Conservation (phyloP, 345 rosid genomes). For the sweet orange (Citrus sinensis) region DNA sequence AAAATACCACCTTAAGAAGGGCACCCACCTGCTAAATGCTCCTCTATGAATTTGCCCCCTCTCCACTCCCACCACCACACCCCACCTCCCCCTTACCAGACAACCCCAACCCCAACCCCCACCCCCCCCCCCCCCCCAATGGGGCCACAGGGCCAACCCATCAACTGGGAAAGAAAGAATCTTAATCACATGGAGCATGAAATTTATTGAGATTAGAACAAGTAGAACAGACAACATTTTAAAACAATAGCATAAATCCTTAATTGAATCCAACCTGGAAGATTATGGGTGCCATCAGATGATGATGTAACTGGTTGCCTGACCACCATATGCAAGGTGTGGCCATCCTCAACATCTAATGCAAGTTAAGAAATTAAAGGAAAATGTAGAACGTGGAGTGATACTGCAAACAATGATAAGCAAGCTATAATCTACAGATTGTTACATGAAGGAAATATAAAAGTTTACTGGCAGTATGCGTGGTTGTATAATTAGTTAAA, state of each 20-base stretch:
- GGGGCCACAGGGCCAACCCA: background rate
- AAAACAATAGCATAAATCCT: background rate
- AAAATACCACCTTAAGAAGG: background rate
- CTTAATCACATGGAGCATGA: background rate
- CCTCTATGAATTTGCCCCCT: background rate
- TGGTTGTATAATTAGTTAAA: background rate
- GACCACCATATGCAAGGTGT: slow-evolving; percentile 79
- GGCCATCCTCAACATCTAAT: slow-evolving; percentile 84
- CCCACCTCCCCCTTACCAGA: too few species aligned
- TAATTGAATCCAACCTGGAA: slow-evolving; percentile 42
- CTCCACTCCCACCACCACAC: background rate
- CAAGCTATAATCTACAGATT: background rate
- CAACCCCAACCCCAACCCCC: too few species aligned
- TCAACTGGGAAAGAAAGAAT: background rate
- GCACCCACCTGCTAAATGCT: background rate
- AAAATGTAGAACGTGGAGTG: background rate
- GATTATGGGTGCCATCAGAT: slow-evolving; percentile 39
- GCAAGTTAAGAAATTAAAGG: slow-evolving; percentile 26
- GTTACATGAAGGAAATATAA: background rate
- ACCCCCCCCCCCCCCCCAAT: too few species aligned
- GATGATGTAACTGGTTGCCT: slow-evolving; percentile 58
- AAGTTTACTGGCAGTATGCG: background rate
- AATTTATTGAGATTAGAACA: slow-evolving; percentile 1
- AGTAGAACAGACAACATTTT: background rate
- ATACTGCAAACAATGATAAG: background rate